Evolutionary conservation across 163 green algal species (phyloP).

Genomic region (Chlamydomonas reinhardtii): DNA sequence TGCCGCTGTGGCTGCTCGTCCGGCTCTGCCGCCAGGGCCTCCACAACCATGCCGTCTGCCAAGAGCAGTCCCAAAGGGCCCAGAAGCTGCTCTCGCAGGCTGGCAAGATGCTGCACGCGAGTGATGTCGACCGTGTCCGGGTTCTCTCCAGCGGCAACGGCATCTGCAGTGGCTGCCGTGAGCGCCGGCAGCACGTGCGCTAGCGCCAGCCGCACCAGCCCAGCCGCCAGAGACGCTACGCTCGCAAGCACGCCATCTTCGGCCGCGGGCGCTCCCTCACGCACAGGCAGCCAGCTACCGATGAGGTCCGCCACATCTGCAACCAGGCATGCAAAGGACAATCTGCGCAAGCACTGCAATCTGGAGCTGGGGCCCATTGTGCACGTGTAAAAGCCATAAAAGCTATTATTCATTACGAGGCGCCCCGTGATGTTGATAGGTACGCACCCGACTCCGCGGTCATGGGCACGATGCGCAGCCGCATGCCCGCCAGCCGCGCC

Average conservation of each 20-base stretch:
- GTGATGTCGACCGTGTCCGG: no score
- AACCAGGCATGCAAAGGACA: no score
- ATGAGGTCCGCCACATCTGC: slow-evolving; percentile 51
- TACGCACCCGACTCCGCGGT: slow-evolving; percentile 44
- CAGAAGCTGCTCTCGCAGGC: no score
- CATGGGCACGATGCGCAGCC: slow-evolving; percentile 38
- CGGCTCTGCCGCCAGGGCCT: no score
- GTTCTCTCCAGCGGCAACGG: background rate
- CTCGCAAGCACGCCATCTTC: background rate
- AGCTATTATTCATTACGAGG: no score
- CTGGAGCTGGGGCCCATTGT: no score
- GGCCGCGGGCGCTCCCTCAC: background rate
- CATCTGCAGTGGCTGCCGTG: background rate
- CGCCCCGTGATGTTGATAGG: no score
- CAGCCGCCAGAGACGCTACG: background rate
- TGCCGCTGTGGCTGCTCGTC: background rate
- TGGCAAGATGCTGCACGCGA: no score
- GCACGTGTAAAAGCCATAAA: no score
- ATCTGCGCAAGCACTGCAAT: no score
- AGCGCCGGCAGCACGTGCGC: background rate
- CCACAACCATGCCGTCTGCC: no score
- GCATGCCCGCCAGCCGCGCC: slow-evolving; percentile 41
- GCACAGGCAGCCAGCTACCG: slow-evolving; percentile 53
- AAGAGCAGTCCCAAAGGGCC: no score
- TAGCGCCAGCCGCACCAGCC: background rate